Evolutionary conservation across 2,329 filamentous ascomycete genomes (phyloP).

Genomic region (Curvularia sp.): DNA sequence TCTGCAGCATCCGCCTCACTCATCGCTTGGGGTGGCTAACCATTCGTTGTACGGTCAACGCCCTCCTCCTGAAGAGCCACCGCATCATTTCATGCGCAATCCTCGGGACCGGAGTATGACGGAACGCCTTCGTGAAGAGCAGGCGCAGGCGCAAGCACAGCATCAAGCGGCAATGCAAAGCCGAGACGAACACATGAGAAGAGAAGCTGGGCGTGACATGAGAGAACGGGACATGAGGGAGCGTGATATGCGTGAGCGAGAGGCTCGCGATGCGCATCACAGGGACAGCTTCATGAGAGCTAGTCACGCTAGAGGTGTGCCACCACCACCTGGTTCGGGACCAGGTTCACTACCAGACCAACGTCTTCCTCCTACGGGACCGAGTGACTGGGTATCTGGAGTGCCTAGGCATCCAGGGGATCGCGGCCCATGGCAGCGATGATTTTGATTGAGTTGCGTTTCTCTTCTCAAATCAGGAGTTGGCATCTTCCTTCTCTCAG

Average conservation of each 20-base stretch:
- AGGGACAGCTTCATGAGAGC: constrained; percentile 31
- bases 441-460: not conserved
- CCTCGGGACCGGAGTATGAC: constrained; percentile 34
- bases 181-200: constrained; percentile 33
- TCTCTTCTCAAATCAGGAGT: not conserved
- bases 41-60: constrained; percentile 39
- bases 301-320: constrained; percentile 26
- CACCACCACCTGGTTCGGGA: constrained; percentile 24
- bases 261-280: constrained; percentile 28
- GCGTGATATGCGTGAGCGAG: constrained; percentile 28
- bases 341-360: constrained; percentile 27
- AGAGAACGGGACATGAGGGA: constrained; percentile 27
- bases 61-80: constrained; percentile 34
- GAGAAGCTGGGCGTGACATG: constrained; percentile 35
- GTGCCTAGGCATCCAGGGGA: constrained; percentile 27
- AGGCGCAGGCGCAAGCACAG: constrained; percentile 25
- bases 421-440: constrained; percentile 26
- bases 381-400: constrained; percentile 33
- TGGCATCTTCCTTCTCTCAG: not conserved
- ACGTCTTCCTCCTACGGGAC: constrained; percentile 21
- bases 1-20: constrained; percentile 44
- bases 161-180: constrained; percentile 27
- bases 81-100: constrained; percentile 31
- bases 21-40: constrained; percentile 36
- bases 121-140: constrained; percentile 42